Base-by-base conservation (phyloP, 2,329 filamentous ascomycete species). In the Dactylellina parvicollis region DNA sequence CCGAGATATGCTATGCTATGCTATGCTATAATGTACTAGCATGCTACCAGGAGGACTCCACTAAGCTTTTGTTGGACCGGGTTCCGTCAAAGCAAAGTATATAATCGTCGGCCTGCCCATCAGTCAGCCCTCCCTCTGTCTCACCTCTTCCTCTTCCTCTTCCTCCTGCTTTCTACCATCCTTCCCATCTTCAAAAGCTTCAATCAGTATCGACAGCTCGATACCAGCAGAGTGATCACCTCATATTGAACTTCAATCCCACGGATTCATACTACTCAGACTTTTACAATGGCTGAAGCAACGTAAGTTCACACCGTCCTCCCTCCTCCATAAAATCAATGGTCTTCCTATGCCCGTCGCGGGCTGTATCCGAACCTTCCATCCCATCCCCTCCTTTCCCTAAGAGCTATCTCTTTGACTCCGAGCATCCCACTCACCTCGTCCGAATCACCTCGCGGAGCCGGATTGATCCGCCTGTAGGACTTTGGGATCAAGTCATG, bases 281-380 rank as follows among this genome's bases (percentile, higher is more conserved):
- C n/a, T 18, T n/a, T 36, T 73, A 78, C 55, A 61, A 80, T 80
- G 79, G 77, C 76, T 75, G 75, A 76, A 71, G 72, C 87, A 82
- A 86, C 88, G 87, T 89, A 87, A 89, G 87, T 88, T 75, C 67
- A 69, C 62, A 56, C 78, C 75, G 76, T 78, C 34, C 20, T 24
- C 78, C 78, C 77, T 77, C 76, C 78, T 75, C 78, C 40, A 64
- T 72, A 78, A 77, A 76, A 75, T 44, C 75, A 76, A 75, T 56
- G 75, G 66, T 75, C 67, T 42, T 67, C 55, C 28, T 52, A 36
- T 36, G 38, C 55, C 55, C 60, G 52, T 55, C 60, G 40, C 52
- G 34, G n/a, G n/a, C n/a, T n/a, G n/a, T n/a, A n/a, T n/a, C n/a
- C n/a, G n/a, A n/a, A n/a, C n/a, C n/a, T n/a, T n/a, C n/a, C n/a